phyloP scores from a whole-genome alignment of 108 stramenopile genomes.

The Nitzschia sp. region DNA sequence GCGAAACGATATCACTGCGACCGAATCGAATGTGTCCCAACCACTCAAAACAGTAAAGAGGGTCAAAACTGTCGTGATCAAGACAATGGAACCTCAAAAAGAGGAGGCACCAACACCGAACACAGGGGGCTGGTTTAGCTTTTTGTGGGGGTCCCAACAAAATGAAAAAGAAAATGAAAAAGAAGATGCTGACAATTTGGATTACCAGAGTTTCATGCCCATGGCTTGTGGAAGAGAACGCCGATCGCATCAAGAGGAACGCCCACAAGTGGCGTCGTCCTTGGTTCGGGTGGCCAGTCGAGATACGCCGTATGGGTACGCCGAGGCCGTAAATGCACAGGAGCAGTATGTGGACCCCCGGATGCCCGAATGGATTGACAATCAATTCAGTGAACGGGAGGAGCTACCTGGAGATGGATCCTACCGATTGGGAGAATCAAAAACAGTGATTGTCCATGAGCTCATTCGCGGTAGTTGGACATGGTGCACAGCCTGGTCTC shows the following conservation, averaged over 20 bases:
- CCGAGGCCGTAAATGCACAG: conserved; percentile 13
- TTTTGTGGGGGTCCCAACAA: conserved; percentile 9
- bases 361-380: conserved; percentile 44
- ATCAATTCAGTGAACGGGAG: conserved; percentile 23
- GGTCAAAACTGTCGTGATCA: conserved; percentile 31
- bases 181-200: not conserved
- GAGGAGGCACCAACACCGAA: conserved; percentile 18
- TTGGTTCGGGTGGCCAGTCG: conserved; percentile 7
- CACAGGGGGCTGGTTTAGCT: conserved; percentile 22
- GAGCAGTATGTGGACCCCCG: conserved; percentile 21
- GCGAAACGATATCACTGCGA: not conserved
- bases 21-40: not conserved
- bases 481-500: conserved; percentile 71
- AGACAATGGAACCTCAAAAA: conserved; percentile 19
- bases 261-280: not conserved
- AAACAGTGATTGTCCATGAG: conserved; percentile 52
- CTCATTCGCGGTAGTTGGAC: conserved; percentile 56
- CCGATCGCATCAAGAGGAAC: not conserved
- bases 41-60: conserved; percentile 7
- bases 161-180: not conserved
- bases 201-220: conserved; percentile 6
- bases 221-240: conserved; percentile 16
- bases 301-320: not conserved
- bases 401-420: conserved; percentile 26
- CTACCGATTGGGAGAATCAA: conserved; percentile 39